Base-by-base conservation (phyloP, 2,329 filamentous ascomycete genomes). In the Daldinia eschscholtzii region DNA sequence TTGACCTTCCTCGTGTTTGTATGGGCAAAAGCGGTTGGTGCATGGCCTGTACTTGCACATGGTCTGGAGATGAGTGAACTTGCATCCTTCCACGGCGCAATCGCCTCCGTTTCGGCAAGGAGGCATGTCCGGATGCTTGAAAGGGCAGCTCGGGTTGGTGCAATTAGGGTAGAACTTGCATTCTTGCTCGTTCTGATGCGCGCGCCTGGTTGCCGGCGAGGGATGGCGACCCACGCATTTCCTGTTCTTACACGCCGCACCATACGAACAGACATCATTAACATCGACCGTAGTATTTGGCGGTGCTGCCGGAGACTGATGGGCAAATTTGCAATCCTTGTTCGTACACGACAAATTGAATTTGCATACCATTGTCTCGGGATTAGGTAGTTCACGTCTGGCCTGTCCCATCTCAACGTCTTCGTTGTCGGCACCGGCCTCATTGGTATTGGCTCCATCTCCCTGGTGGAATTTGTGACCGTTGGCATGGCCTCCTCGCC, bases 151-250 rank as follows among this genome's bases (percentile, higher is more conserved):
- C 7, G 91, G 87, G 80, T 98, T 98, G 57, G 93, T 91, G 84
- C 94, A 97, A 82, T 97, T 93, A 65, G 94, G 93, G 80, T 89
- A 97, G 85, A 94, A 97, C 77, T 92, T 93, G 88, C 94, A 97
- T 76, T 97, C 91, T 79, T 92, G 90, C 79, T 96, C 92, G 66
- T 89, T 87, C 81, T 97, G 92, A 78, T 95, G 93, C 28, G 91
- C 89, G 58, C 88, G 83, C 79, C 90, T 93, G 74, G 92, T 88
- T 5, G 95, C 94, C 1, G 96, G 96, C 6, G 94, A 98, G 2
- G 96, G 96, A 80, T 99, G 96, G 66, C 93, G 92, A 33, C 88
- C 94, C 7, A 92, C 92, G 78, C 96, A 99, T 83, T 98, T 98
- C 76, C 89, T 87, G 85, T 98, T 99, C 83, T 96, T 97, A 88